Base-by-base conservation (phyloP, 441 rosid genomes). In the Adansonia madagascariensis region DNA sequence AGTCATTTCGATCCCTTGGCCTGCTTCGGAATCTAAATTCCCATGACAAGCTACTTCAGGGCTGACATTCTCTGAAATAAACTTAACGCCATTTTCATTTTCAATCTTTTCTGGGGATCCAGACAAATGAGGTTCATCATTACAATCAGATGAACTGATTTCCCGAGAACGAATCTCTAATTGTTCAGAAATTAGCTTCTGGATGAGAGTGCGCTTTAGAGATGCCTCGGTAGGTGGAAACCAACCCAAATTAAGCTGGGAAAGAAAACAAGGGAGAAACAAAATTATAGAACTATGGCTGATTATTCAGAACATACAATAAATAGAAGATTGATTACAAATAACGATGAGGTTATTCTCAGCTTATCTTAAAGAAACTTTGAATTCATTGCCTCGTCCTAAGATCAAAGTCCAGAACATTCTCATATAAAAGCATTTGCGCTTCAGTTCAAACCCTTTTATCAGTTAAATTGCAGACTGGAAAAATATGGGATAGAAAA, bases 1-100 rank as follows among this genome's bases (percentile, higher is more conserved):
- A 77, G 95, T 91, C 74, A 94, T 86, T 86, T 90, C 97, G 79
- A 92, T 89, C 66, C 97, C 91, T 77, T 85, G 89, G 69, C 78
- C 82, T 60, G 79, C 82, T 82, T 84, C 84, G 50, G 88, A 74
- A 84, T 76, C 85, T 60, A 91, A 82, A 81, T 85, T 81, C 75
- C 85, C 88, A 6, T 77, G 85, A 80, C 88, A 81, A 75, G 90
- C 85, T 75, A 78, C 73, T 52, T 75, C 70, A 11, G 89, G 73
- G 80, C 79, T 74, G 82, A 84, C 80, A 81, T 83, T 84, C 80
- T 83, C 85, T 9, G 89, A 66, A 62, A 86, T 74, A 79, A 85
- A 77, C 77, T 91, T 85, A 24, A 79, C 59, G 64, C 84, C 82
- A 15, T 75, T 84, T 77, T 81, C 84, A 79, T 85, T 80, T 71